Conservation (phyloP, 352 stramenopile species). For the Phytophthora lateralis region DNA sequence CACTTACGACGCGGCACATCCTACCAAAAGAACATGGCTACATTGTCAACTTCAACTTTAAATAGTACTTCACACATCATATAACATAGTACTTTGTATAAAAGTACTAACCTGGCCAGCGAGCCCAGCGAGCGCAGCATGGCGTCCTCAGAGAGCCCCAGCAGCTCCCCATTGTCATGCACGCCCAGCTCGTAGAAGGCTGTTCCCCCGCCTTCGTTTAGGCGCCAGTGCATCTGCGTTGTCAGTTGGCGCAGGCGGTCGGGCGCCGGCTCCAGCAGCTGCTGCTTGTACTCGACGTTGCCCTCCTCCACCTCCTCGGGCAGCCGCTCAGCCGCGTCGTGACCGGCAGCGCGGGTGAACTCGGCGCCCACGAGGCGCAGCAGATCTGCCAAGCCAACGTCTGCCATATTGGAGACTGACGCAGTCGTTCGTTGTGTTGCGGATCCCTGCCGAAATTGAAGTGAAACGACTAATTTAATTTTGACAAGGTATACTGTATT, state of each 20-base stretch:
- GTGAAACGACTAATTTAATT: neutral
- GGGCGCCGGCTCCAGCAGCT: constrained; percentile 73
- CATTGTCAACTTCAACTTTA: constrained; percentile 17
- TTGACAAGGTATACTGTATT: neutral
- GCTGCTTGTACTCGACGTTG: constrained; percentile 92
- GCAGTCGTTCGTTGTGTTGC: neutral
- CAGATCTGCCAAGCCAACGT: constrained; percentile 33
- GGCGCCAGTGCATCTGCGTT: constrained; percentile 90
- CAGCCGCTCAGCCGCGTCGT: constrained; percentile 24
- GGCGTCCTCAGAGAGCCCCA: constrained; percentile 70
- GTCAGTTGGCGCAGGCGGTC: constrained; percentile 86
- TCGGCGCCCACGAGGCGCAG: constrained; percentile 26
- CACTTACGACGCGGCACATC: constrained; percentile 79
- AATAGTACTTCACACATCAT: constrained; percentile 3
- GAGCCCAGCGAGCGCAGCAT: constrained; percentile 78
- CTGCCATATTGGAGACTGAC: constrained; percentile 16
- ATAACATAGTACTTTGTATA: constrained; percentile 1
- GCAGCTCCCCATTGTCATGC: constrained; percentile 76
- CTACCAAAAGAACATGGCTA: constrained; percentile 34
- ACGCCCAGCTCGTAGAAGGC: constrained; percentile 91
- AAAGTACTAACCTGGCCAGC: constrained; percentile 44
- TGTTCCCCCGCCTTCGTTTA: constrained; percentile 86
- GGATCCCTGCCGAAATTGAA: neutral
- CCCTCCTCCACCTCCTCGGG: constrained; percentile 88
- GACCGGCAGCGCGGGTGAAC: constrained; percentile 12